Base-by-base conservation (phyloP, 495 filamentous ascomycete species). In the Xylaria venustula region DNA sequence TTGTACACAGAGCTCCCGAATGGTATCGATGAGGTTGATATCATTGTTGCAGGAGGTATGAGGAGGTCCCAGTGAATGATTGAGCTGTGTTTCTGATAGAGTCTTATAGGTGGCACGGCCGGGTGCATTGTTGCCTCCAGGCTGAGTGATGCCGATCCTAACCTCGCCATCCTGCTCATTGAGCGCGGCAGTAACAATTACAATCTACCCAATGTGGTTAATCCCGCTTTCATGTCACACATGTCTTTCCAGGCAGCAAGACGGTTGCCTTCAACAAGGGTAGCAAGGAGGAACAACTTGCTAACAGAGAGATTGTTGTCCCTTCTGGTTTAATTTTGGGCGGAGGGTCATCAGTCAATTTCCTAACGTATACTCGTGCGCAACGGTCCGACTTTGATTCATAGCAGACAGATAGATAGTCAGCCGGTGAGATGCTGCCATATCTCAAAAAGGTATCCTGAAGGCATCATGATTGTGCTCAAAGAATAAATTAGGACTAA, bases 271-370 rank as follows among this genome's bases (percentile, higher is more conserved):
- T 75, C 62, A 75, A 69, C 46, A 49, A 71, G 42, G 61, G 51
- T 3, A 65, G 64, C 7, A 71, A 67, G 60, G 60, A 71, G 4
- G 55, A 71, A 47, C 69, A 80, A 22, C 75, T 87, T 28, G 73
- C 65, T 56, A 76, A 70, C 25, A 71, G 83, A 20, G 69, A 73
- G 59, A 66, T 73, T 14, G 71, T 80, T 20, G 74, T 87, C 8
- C 73, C 78, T 0, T 66, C 72, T 11, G 83, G 81, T 34, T 77
- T 78, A 44, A 70, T 81, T 5, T 71, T 87, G 0, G 84, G 84
- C 45, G 84, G 83, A 23, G 84, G 84, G 7, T 79, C 73, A 14
- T 80, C 79, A 0, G 79, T 82, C 36, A 87, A 86, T 65, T 77
- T 81, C 49, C 80, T 84, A 77, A 77, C 77, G 71, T 72, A 69